Percentiles rank a stretch among this genome's conserved stretches.
phyloP scores from a whole-genome alignment of 2,329 filamentous ascomycete genomes.

The Botrytis paeoniae region DNA sequence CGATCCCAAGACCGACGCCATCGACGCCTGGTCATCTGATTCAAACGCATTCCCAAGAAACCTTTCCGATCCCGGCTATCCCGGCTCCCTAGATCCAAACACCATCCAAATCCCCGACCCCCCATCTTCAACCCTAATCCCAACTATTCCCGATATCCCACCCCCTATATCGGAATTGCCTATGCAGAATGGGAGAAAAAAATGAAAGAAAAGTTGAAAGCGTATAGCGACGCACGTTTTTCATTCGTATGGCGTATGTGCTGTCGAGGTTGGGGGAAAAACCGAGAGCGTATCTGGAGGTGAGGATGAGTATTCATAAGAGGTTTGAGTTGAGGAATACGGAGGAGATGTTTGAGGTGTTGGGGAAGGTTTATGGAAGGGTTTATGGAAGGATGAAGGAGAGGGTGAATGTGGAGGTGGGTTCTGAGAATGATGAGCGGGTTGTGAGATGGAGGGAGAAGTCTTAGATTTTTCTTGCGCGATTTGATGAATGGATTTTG shows the following conservation, averaged over 20 bases:
- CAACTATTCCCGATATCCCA: too few species aligned
- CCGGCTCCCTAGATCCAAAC: too few species aligned
- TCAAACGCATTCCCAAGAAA: fast-evolving
- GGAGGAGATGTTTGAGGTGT: neutral
- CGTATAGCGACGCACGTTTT: neutral
- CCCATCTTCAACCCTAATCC: neutral
- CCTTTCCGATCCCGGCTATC: too few species aligned
- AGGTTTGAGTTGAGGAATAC: neutral
- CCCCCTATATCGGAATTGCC: too few species aligned
- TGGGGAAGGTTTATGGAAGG: neutral
- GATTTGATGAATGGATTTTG: neutral
- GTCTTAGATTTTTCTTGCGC: too few species aligned
- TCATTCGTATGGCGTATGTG: neutral
- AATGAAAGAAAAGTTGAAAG: neutral
- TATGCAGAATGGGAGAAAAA: neutral
- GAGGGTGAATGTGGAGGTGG: too few species aligned
- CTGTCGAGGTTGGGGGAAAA: neutral
- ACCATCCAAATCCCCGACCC: neutral
- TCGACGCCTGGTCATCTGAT: neutral
- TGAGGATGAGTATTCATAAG: neutral
- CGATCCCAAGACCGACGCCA: neutral
- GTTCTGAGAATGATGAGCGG: too few species aligned
- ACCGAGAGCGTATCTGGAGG: neutral
- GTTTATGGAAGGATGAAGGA: neutral
- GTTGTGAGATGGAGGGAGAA: too few species aligned